phyloP scores from a whole-genome alignment of 108 stramenopile genomes.

The Nannochloropsis salina region DNA sequence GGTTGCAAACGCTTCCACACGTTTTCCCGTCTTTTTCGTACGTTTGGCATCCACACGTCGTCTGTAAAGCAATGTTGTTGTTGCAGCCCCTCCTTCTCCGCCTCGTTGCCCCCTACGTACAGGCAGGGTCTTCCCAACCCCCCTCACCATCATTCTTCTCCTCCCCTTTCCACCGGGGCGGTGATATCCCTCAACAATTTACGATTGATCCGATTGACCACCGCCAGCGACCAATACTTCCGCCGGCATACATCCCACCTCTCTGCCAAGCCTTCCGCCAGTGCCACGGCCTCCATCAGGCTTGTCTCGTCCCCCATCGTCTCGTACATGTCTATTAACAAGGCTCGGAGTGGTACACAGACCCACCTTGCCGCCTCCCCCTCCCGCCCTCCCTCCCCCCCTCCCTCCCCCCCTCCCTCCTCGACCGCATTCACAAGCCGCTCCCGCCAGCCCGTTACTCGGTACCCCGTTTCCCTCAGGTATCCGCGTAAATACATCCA shows the following conservation, averaged over 20 bases:
- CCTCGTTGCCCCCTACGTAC: too few species aligned
- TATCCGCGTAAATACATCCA: background rate
- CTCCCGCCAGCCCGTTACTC: background rate
- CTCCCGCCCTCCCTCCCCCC: background rate
- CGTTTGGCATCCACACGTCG: background rate
- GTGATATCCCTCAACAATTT: background rate
- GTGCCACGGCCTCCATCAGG: background rate
- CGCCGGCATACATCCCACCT: background rate
- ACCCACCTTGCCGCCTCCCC: background rate
- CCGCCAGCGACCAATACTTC: background rate
- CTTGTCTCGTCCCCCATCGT: background rate
- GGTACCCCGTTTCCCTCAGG: background rate
- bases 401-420: background rate
- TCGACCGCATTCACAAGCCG: background rate
- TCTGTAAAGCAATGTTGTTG: background rate
- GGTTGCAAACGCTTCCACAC: background rate
- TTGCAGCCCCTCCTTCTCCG: background rate
- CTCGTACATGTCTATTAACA: background rate
- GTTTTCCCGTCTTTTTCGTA: background rate
- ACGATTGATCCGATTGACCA: background rate
- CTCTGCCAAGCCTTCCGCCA: background rate
- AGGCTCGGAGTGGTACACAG: background rate
- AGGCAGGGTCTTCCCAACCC: background rate
- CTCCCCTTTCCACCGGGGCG: background rate
- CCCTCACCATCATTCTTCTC: background rate